These are phyloP conservation scores for Ogataea pini DNA, from an alignment of 805 yeast genomes.

Conservation along the genomic window DNA sequence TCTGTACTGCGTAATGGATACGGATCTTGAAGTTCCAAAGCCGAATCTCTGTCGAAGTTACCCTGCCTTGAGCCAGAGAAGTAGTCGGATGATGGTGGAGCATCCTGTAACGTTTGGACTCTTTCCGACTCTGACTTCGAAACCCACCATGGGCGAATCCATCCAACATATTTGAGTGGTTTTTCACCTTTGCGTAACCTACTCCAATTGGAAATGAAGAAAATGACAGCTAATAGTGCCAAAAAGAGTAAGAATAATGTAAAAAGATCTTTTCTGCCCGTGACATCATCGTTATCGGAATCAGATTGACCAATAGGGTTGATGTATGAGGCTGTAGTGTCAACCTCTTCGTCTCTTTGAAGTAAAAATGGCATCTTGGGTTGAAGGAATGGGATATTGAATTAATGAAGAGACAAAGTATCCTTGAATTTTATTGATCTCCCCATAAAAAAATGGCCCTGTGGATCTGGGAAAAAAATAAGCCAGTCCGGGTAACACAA, in stretches of 20 bases:
- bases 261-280: neutral
- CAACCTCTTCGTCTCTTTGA: neutral
- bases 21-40: constrained; percentile 1
- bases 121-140: neutral
- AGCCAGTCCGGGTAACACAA: constrained; percentile 5
- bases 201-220: constrained; percentile 2
- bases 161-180: constrained; percentile 6
- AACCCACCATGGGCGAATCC: constrained; percentile 7
- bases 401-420: too few relatives aligned
- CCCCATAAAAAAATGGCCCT: neutral
- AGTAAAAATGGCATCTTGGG: neutral
- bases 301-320: neutral
- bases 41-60: constrained; percentile 2
- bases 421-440: neutral
- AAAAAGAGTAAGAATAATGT: neutral
- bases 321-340: neutral
- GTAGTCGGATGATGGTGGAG: neutral
- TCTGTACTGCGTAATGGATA: constrained; percentile 3
- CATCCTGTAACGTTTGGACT: neutral
- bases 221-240: neutral
- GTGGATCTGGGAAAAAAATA: neutral
- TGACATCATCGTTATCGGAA: neutral
- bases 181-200: constrained; percentile 8
- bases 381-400: neutral
- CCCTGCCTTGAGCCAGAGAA: neutral